Evolutionary conservation across 306 rosid species (phyloP).

Genomic region (Pyrus communis): DNA sequence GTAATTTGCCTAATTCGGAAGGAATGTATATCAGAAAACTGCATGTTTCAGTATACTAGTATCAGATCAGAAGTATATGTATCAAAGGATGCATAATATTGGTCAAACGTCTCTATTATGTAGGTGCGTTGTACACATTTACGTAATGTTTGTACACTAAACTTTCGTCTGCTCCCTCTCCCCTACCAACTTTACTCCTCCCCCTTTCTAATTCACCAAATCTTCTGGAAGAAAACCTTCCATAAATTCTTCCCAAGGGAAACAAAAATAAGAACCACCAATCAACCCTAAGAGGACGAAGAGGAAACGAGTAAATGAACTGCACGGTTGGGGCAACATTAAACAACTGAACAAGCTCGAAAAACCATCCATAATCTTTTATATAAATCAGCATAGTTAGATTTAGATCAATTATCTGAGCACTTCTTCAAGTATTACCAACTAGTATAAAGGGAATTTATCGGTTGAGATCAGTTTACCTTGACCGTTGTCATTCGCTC

Average conservation of each 20-base stretch:
- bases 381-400: neutral
- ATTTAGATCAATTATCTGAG: neutral
- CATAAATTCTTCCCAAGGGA: neutral
- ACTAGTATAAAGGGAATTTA: neutral
- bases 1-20: neutral
- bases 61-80: neutral
- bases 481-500: conserved; percentile 99
- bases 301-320: neutral
- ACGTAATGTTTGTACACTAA: neutral
- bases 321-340: neutral
- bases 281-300: neutral
- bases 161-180: neutral
- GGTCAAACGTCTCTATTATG: neutral
- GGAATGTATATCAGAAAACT: neutral
- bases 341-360: neutral
- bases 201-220: neutral
- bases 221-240: neutral
- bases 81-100: neutral
- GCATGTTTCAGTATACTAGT: neutral
- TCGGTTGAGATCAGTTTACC: conserved; percentile 37
- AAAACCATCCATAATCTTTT: neutral
- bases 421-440: neutral
- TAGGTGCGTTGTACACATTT: neutral
- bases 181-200: neutral
- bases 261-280: neutral